Percentiles rank a stretch among this genome's conserved stretches.
Evolutionary conservation across 345 rosid species (phyloP).

Genomic region (Gossypium mustelinum): DNA sequence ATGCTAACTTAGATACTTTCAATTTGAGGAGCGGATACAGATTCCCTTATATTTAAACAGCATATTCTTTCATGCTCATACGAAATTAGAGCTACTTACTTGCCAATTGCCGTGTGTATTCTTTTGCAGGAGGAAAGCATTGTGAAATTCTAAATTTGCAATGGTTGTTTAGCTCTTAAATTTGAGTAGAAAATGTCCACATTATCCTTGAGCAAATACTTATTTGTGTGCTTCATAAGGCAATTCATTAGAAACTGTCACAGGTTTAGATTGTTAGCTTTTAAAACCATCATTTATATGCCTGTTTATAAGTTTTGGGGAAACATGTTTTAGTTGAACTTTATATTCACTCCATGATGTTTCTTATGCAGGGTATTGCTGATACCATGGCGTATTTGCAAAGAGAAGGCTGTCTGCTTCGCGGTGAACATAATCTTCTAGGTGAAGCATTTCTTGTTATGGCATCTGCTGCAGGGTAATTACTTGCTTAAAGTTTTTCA

Average conservation of each 20-base stretch:
- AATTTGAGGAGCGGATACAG: not conserved
- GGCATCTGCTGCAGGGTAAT: conserved; percentile 94
- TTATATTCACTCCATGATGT: not conserved
- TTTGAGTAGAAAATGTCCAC: not conserved
- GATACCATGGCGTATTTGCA: conserved; percentile 87
- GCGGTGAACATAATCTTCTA: conserved; percentile 89
- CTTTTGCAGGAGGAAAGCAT: not conserved
- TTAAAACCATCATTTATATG: not conserved
- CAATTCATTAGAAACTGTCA: not conserved
- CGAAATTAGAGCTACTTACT: too few species aligned
- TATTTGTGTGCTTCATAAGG: not conserved
- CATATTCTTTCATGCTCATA: too few species aligned
- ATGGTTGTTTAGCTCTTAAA: not conserved
- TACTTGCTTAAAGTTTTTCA: conserved; percentile 10
- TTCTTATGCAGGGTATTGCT: conserved; percentile 60
- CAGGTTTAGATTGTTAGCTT: not conserved
- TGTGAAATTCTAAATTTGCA: too few species aligned
- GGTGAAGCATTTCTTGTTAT: conserved; percentile 98
- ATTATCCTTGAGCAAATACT: not conserved
- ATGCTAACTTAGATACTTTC: not conserved
- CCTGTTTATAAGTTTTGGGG: not conserved
- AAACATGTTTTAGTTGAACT: not conserved
- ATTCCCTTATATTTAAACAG: too few species aligned
- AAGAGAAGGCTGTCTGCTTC: conserved; percentile 76
- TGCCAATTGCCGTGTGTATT: too few species aligned